Evolutionary conservation across 2,329 filamentous ascomycete genomes (phyloP), one percentile per base, ranked within the genome.

Genomic region (Trichoderma pleuroti): DNA sequence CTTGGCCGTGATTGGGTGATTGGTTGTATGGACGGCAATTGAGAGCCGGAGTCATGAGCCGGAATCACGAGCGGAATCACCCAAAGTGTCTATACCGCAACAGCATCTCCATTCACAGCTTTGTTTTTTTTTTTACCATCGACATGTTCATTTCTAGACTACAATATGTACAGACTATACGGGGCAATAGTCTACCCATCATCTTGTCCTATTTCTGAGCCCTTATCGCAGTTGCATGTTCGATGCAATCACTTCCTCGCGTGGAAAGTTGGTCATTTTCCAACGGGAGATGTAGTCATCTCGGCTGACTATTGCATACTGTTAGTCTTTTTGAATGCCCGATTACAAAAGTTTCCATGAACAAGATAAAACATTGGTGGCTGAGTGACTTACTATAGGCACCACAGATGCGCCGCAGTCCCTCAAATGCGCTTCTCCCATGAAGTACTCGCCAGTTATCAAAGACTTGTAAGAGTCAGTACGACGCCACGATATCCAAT

Each of bases 371-470:
- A 1, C n/a, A 9, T 9, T 14, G 10, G 64, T 72, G 24, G 32
- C 36, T 8, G 18, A 26, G 21, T 11, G 24, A 88, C 91, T 86
- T 83, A 94, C 93, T 91, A 77, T 98, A 98, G 11, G 88, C 95
- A 72, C 96, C 96, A 80, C 94, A 98, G 77, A 99, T 92, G 74
- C 94, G 90, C 74, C 96, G 86, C 77, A 92, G 89, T 1, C 96
- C 96, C 7, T 90, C 91, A 77, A 98, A 99, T 0, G 88, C 88
- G 65, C 90, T 90, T 75, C 96, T 86, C 1, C 95, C 96, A 80
- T 99, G 96, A 75, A 98, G 82, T 39, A 98, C 92, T 71, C 96
- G 88, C 94, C 95, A 98, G 77, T 99, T 98, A 78, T 99, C 93
- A 80, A 99, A 98, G 60, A 98, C 92, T 92, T 18, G 75, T 12